Base-by-base conservation (phyloP, 352 stramenopile species). In the Sclerospora graminicola region DNA sequence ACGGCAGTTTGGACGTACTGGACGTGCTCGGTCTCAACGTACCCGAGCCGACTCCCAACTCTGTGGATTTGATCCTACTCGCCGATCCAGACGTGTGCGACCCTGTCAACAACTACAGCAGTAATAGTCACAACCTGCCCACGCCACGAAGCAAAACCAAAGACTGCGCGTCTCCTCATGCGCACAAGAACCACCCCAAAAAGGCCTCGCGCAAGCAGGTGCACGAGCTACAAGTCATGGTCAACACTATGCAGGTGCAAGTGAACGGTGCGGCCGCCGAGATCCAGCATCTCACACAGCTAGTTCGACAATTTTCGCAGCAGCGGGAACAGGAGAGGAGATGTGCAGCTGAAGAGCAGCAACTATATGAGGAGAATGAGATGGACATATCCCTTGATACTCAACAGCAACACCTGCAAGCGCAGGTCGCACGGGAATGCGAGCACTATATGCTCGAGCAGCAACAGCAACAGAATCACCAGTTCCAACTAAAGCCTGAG, bases 131-230 rank as follows among this genome's bases (percentile, higher is more conserved):
- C n/a, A 26, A 26, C 21, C 21, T 20, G 2, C 1, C 42, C 14
- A 53, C 37, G 8, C 35, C 40, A 5, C 36, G 42, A 28, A 21
- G 34, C 23, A 60, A 24, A 28, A 20, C 15, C 23, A 41, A 31
- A 2, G 32, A 21, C 11, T 20, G 20, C 9, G 10, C 32, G 11
- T 51, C 54, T 15, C 33, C 54, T 15, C 48, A 30, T 21, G 30
- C 48, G 18, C 53, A 52, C 27, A 35, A 32, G 8, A 42, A 47
- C 27, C 56, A 60, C 37, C 37, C 40, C 21, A 65, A 65, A 19
- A 59, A 55, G 41, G 45, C 51, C n/a, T 60, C 48, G 21, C 51
- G 52, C 19, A 57, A 56, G 37, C 44, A 65, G 26, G 51, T 65
- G 38, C 56, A 61, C 33, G 51, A 61, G 42, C 51, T 65, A 13